Conservation (phyloP, 192 early-diverging fungal genomes). For the Rhizoclosmatium globosum region DNA sequence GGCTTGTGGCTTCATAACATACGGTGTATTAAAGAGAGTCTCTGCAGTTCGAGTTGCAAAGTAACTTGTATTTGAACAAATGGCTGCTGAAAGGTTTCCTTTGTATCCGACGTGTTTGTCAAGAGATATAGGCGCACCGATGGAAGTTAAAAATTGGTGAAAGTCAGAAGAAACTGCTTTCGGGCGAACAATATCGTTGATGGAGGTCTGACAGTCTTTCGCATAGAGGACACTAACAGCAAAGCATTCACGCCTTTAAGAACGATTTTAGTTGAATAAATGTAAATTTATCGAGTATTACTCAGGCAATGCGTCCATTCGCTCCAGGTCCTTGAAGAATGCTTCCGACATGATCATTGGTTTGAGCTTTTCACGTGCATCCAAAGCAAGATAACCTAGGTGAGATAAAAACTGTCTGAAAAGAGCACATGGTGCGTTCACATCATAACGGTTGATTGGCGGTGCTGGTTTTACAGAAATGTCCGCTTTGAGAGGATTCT, state of each 20-base stretch:
- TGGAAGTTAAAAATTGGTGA: slow-evolving; percentile 70
- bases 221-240: slow-evolving; percentile 71
- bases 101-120: slow-evolving; percentile 70
- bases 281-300: slow-evolving; percentile 52
- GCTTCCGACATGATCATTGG: slow-evolving; percentile 72
- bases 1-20: slow-evolving; percentile 33
- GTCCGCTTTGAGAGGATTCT: not conserved
- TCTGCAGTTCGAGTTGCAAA: slow-evolving; percentile 73
- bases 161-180: slow-evolving; percentile 64
- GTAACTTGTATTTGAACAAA: slow-evolving; percentile 73
- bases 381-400: slow-evolving; percentile 68
- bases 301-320: slow-evolving; percentile 73
- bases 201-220: slow-evolving; percentile 55
- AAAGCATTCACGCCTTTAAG: slow-evolving; percentile 69
- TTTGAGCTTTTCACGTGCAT: slow-evolving; percentile 65
- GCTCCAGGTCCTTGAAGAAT: slow-evolving; percentile 68
- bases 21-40: slow-evolving; percentile 77
- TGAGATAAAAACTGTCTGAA: slow-evolving; percentile 72
- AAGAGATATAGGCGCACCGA: slow-evolving; percentile 76
- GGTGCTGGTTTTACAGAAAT: slow-evolving; percentile 33
- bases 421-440: slow-evolving; percentile 16
- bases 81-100: slow-evolving; percentile 58
- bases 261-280: not conserved
- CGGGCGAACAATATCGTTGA: slow-evolving; percentile 60
- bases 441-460: slow-evolving; percentile 34